phyloP scores from a whole-genome alignment of 345 rosid species.

The Raphanus raphanistrum region DNA sequence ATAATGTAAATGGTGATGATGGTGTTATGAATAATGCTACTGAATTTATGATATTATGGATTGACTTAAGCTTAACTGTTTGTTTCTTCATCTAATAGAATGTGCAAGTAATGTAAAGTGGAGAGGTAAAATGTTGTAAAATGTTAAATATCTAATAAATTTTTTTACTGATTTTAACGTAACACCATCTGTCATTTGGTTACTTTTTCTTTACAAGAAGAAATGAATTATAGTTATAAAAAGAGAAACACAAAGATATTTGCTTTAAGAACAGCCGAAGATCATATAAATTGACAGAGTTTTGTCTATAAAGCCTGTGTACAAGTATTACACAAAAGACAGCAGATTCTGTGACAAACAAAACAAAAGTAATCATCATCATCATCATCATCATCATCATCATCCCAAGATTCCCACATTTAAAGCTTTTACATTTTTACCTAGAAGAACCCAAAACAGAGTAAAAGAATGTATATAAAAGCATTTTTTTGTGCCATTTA shows the following conservation, averaged over 20 bases:
- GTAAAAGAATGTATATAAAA: background rate
- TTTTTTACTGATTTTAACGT: background rate
- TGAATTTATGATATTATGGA: background rate
- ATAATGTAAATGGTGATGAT: slow-evolving; percentile 23
- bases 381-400: slow-evolving; percentile 11
- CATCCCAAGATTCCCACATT: slow-evolving; percentile 18
- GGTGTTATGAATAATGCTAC: background rate
- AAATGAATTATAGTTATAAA: background rate
- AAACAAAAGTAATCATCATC: slow-evolving; percentile 5
- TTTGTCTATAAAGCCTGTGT: slow-evolving; percentile 10
- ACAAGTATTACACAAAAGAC: slow-evolving; percentile 13
- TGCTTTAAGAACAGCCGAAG: slow-evolving; percentile 3
- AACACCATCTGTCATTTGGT: background rate
- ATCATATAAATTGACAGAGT: slow-evolving; percentile 18
- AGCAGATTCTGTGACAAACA: slow-evolving; percentile 5
- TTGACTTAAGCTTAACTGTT: background rate
- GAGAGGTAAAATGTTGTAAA: background rate
- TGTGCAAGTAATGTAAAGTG: background rate
- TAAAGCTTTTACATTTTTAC: slow-evolving; percentile 1
- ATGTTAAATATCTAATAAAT: background rate
- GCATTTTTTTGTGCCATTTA: slow-evolving; percentile 7
- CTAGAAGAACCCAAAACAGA: background rate
- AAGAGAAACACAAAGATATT: background rate
- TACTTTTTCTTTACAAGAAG: background rate
- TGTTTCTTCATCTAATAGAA: background rate